These are phyloP conservation scores for Sutorius australiensis DNA, from an alignment of 768 basidiomycete species.

Conservation along the genomic window DNA sequence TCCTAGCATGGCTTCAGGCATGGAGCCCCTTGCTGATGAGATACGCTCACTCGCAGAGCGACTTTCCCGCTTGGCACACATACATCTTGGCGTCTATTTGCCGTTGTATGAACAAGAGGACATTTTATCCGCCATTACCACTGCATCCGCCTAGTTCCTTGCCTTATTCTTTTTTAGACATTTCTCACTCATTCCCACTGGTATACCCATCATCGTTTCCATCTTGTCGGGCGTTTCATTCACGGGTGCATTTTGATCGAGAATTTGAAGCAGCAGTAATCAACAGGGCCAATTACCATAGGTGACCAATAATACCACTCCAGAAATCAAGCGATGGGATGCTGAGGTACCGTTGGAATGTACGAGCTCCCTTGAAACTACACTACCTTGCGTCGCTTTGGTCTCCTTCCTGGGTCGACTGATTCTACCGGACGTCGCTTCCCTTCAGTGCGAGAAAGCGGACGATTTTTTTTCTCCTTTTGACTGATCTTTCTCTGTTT, in stretches of 20 bases:
- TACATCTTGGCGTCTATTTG: conserved; percentile 74
- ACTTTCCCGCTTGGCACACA: conserved; percentile 64
- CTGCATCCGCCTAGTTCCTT: conserved; percentile 14
- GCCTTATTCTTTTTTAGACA: conserved; percentile 22
- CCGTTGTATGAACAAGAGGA: conserved; percentile 72
- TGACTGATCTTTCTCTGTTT: conserved; percentile 82
- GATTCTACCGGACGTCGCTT: conserved; percentile 14
- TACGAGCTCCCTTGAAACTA: conserved; percentile 2
- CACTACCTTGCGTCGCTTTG: conserved; percentile 24
- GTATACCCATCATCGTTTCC: conserved; percentile 30
- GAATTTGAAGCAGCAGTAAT: conserved; percentile 26
- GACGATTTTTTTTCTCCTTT: conserved; percentile 85
- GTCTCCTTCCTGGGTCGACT: conserved; percentile 5
- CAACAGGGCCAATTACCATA: conserved; percentile 29
- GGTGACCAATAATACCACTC: conserved; percentile 24
- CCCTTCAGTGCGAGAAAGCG: conserved; percentile 42
- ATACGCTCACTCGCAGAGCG: conserved; percentile 62
- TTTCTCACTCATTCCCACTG: conserved; percentile 14
- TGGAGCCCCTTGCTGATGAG: conserved; percentile 71
- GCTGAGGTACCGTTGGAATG: neutral
- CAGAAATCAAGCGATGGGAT: neutral
- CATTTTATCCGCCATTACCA: conserved; percentile 23
- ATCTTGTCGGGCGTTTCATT: conserved; percentile 25
- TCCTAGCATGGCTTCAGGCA: conserved; percentile 45
- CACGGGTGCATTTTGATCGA: conserved; percentile 24